Evolutionary conservation across 1,284 basidiomycete species (phyloP).

Genomic region (Meira miltonrushii): DNA sequence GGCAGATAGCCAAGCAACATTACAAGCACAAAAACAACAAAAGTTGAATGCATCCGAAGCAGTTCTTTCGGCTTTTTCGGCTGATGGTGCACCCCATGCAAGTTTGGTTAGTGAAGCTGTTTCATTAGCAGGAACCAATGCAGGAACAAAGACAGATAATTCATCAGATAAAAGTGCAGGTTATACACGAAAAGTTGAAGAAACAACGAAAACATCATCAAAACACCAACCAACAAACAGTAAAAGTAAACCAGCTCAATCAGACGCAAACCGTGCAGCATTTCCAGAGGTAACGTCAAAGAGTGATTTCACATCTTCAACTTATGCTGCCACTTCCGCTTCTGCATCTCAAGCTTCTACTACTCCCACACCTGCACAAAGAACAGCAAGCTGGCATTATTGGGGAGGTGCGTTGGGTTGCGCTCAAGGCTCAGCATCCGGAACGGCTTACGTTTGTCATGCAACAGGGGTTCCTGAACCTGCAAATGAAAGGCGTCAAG

Average conservation of each 20-base stretch:
- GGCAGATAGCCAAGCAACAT: background rate
- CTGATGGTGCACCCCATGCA: background rate
- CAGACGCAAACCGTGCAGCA: background rate
- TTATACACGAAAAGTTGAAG: background rate
- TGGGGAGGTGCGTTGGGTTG: slow-evolving; percentile 26
- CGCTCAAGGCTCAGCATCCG: background rate
- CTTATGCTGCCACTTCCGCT: background rate
- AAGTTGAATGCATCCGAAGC: background rate
- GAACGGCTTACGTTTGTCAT: slow-evolving; percentile 20
- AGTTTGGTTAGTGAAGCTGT: background rate
- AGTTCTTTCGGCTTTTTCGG: background rate
- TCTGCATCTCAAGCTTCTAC: background rate
- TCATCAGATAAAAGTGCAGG: background rate
- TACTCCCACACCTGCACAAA: background rate
- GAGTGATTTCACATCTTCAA: background rate
- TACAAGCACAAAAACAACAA: background rate
- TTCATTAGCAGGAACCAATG: background rate
- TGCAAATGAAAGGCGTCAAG: background rate
- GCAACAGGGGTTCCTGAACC: slow-evolving; percentile 13
- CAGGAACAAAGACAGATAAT: background rate
- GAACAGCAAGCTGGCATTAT: slow-evolving; percentile 17
- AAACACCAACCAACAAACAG: no score
- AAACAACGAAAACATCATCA: background rate
- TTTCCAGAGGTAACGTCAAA: background rate
- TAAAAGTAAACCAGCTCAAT: background rate